A percentile compares a stretch with the other conserved stretches of the same genome.
These are phyloP conservation scores for Fusarium marasasianum DNA, from an alignment of 2,329 filamentous ascomycete species.

Conservation along the genomic window DNA sequence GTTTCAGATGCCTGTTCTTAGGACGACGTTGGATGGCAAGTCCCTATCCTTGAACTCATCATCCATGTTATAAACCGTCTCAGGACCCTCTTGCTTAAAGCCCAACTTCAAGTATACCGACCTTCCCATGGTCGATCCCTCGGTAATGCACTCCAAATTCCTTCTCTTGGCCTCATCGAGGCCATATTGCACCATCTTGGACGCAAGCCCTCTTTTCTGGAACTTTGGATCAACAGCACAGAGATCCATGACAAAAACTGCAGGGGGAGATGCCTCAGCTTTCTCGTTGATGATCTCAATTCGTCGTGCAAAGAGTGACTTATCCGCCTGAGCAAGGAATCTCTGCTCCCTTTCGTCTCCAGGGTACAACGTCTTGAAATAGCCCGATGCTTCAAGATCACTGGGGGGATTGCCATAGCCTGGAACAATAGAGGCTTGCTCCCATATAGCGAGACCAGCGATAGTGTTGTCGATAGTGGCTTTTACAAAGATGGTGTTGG, in stretches of 20 bases:
- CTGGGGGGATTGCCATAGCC: constrained; percentile 56
- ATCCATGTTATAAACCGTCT: constrained; percentile 56
- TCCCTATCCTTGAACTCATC: constrained; percentile 51
- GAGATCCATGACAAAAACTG: constrained; percentile 60
- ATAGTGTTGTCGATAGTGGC: constrained; percentile 57
- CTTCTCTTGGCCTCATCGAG: constrained; percentile 53
- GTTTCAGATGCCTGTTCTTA: constrained; percentile 49
- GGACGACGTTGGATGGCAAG: constrained; percentile 57
- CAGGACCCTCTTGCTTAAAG: constrained; percentile 52
- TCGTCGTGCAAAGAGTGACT: constrained; percentile 56
- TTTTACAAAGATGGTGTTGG: constrained; percentile 63
- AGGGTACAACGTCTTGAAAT: constrained; percentile 53
- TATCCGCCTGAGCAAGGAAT: constrained; percentile 56
- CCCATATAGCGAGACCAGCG: constrained; percentile 66
- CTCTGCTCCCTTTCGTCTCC: constrained; percentile 55
- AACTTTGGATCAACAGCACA: constrained; percentile 63
- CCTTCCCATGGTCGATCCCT: constrained; percentile 60
- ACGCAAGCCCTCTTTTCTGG: constrained; percentile 60
- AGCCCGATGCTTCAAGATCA: constrained; percentile 44
- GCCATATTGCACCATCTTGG: constrained; percentile 58
- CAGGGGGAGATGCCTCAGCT: constrained; percentile 50
- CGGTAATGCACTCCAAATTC: constrained; percentile 54
- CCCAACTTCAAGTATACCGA: constrained; percentile 57
- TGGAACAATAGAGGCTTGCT: constrained; percentile 59
- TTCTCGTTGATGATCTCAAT: constrained; percentile 54